Percentiles rank a stretch among this genome's conserved stretches.
Conservation (phyloP, 169 alveolate species). For the Plasmodium sp. region DNA sequence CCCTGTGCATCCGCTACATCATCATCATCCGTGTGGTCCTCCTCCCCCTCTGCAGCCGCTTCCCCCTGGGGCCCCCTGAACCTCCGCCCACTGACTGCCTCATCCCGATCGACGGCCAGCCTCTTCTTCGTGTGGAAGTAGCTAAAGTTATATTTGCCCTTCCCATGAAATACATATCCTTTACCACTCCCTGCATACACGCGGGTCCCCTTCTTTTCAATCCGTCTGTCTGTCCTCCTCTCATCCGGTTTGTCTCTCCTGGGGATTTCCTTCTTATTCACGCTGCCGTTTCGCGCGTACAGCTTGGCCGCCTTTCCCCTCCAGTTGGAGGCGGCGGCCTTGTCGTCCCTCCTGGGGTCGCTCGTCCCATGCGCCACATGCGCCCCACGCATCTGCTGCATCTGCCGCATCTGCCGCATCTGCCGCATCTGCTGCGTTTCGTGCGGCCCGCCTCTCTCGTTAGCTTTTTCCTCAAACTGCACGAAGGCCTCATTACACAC, state of each 20-base stretch:
- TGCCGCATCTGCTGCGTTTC: not conserved
- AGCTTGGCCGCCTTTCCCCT: not conserved
- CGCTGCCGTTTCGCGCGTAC: not conserved
- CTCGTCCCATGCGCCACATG: not conserved
- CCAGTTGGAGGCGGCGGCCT: not conserved
- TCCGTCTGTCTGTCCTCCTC: not conserved
- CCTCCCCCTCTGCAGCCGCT: not conserved
- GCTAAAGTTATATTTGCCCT: slow-evolving; percentile 46
- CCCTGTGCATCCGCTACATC: not conserved
- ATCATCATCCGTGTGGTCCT: not conserved
- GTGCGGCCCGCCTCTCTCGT: not conserved
- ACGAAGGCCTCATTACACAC: slow-evolving; percentile 1
- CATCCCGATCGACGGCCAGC: not conserved
- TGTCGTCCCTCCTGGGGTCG: not conserved
- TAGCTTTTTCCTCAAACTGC: not conserved
- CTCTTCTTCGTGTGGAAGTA: slow-evolving; percentile 43
- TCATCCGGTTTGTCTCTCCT: not conserved
- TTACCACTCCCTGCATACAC: not conserved
- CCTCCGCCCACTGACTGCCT: not conserved
- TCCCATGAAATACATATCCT: slow-evolving; percentile 1
- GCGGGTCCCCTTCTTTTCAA: not conserved
- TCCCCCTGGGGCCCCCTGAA: not conserved
- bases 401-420: no score
- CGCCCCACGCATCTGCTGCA: no score
- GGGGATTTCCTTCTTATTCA: not conserved